Base-by-base conservation (phyloP, 2,329 filamentous ascomycete species). In the Helotiales sp. region DNA sequence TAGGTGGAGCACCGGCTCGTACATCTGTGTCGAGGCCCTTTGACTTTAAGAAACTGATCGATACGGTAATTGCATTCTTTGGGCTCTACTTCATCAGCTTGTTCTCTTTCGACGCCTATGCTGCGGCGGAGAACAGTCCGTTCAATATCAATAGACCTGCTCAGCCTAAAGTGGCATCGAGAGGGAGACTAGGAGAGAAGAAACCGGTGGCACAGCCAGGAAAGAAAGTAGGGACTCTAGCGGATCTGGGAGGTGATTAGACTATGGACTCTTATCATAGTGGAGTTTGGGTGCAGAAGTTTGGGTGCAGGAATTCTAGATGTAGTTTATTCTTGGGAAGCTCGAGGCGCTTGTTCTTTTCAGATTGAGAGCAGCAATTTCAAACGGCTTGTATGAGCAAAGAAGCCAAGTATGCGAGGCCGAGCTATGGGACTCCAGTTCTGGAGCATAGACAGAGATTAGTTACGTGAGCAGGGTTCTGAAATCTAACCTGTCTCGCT, bases 51-150 rank as follows among this genome's bases (percentile, higher is more conserved):
- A 69, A 71, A 52, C 63, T 85, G 22, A 55, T 85, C 50, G 79
- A 81, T 65, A 69, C 75, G 0, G 64, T 87, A 7, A 66, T 85
- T 46, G 73, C 75, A 5, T 84, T 87, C 60, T 74, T 87, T 46
- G 85, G 83, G 13, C 72, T 88, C 3, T 88, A 88, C 68, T 71
- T 88, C 42, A 76, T 77, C 7, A 85, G 83, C 3, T 71, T 88
- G n/a, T 79, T 88, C 63, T 80, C 86, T 79, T 78, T 87, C 54
- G 85, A 88, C 67, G 80, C 82, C 0, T 86, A 85, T 71, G 82
- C 81, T 66, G 77, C 83, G 2, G 85, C 84, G 2, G 80, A 86
- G 71, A 77, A 75, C 46, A 87, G 84, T 19, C 73, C 73, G 15
- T 88, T 84, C 73, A 87, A 87, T 60, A 67, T 81, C 15, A 76